Base-by-base conservation (phyloP, 1,284 basidiomycete species). In the Austropuccinia psidii region DNA sequence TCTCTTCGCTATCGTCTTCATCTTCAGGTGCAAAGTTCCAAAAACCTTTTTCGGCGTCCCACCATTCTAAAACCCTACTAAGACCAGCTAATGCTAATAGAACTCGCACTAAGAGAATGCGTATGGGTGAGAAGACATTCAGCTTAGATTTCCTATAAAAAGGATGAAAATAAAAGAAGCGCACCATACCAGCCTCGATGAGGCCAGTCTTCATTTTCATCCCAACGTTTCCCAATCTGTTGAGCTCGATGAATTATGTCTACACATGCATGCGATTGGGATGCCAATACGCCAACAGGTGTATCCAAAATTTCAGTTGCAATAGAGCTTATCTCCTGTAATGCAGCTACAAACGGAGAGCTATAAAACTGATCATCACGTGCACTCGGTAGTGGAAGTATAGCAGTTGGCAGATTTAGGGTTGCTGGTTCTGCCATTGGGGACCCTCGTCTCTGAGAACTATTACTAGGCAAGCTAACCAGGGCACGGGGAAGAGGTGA, bases 21-120 rank as follows among this genome's bases (percentile, higher is more conserved):
- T 93, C 90, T 66, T 82, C 82, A 65, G 93, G 91, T 75, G 95
- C 93, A 79, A 98, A 98, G 79, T 97, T 97, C 96, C 96, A 99
- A 82, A 98, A 98, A 76, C 94, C 92, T 79, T 95, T 95, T 83
- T 98, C 96, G n/a, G 95, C 95, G 58, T 97, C 93, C 95, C 95
- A 99, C 96, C 96, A 99, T 79, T 98, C 96, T 74, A 98, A 88
- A 33, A 98, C 95, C 73, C 96, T 90, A 80, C 89, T 91, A 75
- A 99, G 87, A 77, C 90, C 91, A 50, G 96, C 96, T 61, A 98
- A 89, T n/a, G 96, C 94, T 67, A 98, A 88, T 8, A 97, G 85
- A 29, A 96, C 54, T 50, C 72, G 61, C 41, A 74, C 69, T 74
- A 33, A 13, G 21, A 27, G 13, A 35, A 39, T 35, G 24, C 21